Evolutionary conservation across 2,329 filamentous ascomycete genomes (phyloP), one percentile per base, ranked within the genome.

Genomic region (Pyrenophora teres): DNA sequence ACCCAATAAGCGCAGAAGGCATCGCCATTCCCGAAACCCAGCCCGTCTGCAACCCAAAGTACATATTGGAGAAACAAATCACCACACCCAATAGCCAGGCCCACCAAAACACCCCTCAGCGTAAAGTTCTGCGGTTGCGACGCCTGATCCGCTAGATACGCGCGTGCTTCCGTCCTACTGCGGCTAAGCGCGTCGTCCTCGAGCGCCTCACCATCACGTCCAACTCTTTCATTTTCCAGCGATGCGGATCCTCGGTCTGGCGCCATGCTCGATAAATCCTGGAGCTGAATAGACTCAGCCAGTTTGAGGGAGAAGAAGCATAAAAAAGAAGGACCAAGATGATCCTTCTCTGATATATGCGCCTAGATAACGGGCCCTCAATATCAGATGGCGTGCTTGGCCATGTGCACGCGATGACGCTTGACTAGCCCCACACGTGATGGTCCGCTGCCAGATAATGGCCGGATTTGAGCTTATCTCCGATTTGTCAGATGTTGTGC

Each of bases 41-140:
- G 59, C 87, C 87, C 23, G 90, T 95, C 76, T 97, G 94, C 27
- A 99, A 80, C n/a, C 94, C 94, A 72, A 99, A 99, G 74, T 97
- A 99, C 80, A 95, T 97, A 71, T 99, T 99, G 45, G 90, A 95
- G 72, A 96, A 96, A 70, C 90, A 94, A 67, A 97, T 96, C 48
- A 97, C 80, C 4, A 94, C 84, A 35, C 94, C 94, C 94, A 57
- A 99, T 94, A 3, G 84, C 78, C 5, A 96, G 80, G 13, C 94
- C 94, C 23, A 90, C 90, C 4, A 85, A 70, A 33, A 97, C 81
- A 43, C 91, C 91, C 49, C 94, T 87, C 21, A 87, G 51, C 0
- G 94, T 97, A 76, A 99, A 97, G 77, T 91, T 92, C 40, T 83
- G 83, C 5, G 78, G 77, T 55, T 80, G 72, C 5, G 64, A 59